Percentiles rank a stretch among this genome's conserved stretches.
phyloP scores from a whole-genome alignment of 768 basidiomycete species.

The Boletus sensibilis region DNA sequence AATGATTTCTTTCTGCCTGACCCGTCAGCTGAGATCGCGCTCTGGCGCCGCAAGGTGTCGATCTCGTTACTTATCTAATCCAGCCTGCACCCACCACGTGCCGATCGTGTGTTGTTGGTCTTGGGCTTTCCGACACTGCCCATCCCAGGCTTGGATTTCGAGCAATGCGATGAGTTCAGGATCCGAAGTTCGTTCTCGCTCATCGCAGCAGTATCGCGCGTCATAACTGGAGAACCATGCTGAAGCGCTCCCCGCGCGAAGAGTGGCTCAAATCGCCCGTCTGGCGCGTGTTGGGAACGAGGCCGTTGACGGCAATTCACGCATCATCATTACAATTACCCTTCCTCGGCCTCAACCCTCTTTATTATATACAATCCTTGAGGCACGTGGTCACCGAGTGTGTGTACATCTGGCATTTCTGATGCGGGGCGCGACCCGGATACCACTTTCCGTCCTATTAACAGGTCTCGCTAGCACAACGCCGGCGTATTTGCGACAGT shows the following conservation, averaged over 20 bases:
- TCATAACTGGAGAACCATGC: background rate
- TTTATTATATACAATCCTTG: conserved; percentile 16
- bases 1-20: conserved; percentile 21
- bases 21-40: conserved; percentile 20
- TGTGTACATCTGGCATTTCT: conserved; percentile 11
- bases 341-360: conserved; percentile 24
- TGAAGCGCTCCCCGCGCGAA: conserved; percentile 4
- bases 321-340: conserved; percentile 21
- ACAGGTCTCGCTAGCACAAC: conserved; percentile 2
- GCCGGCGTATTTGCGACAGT: conserved; percentile 6
- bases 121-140: background rate
- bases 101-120: background rate
- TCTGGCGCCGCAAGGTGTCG: conserved; percentile 17
- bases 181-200: background rate
- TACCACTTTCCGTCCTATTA: background rate
- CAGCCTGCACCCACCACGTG: conserved; percentile 19
- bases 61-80: conserved; percentile 30
- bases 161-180: conserved; percentile 1
- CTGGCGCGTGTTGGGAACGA: conserved; percentile 30
- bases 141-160: background rate
- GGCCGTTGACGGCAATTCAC: conserved; percentile 28
- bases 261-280: conserved; percentile 20
- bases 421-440: conserved; percentile 2
- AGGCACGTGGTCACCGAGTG: conserved; percentile 18
- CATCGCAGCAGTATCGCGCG: background rate